Evolutionary conservation across 768 basidiomycete species (phyloP), one percentile per base, ranked within the genome.

Genomic region (Kwoniella sp.): DNA sequence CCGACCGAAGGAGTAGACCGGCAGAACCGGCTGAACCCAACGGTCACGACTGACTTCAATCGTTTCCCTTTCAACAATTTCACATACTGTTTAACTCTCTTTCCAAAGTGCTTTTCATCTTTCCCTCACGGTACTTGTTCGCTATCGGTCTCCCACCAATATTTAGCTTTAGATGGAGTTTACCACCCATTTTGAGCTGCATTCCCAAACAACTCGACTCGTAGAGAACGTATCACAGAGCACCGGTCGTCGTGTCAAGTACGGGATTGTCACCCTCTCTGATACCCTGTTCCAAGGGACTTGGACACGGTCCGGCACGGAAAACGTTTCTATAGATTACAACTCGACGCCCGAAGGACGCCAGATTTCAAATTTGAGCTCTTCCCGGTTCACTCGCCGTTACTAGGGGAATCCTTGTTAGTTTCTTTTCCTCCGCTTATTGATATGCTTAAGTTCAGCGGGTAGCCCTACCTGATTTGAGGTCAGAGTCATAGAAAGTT

Each of bases 341-440:
- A 88, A 87, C 85, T 87, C 86, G 86, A 85, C 84, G 81, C 83
- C 83, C 81, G 48, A 81, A 82, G 83, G 82, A 84, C 76, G 83
- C 85, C 87, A 87, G 87, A 88, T 88, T 88, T 84, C 83, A 88
- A 88, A 88, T 87, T 88, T 88, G 88, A 88, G 87, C 87, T 88
- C 82, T 86, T 89, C 87, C 88, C 86, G 83, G 86, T 89, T 88
- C 88, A 87, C 88, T 89, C 86, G 87, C 88, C 87, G 88, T 87
- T 89, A 89, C 88, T 88, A 87, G 85, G 87, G 88, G 86, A 89
- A 89, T 88, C 88, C 88, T 88, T 86, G 88, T 89, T 89, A 88
- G 87, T 89, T 89, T 88, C 88, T 89, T 89, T 89, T 89, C 88
- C 88, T 89, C 87, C 86, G 86, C 88, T 89, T 88, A 88, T 88